Conservation (phyloP, 257 asterid species). For the Solanum bulbocastanum region DNA sequence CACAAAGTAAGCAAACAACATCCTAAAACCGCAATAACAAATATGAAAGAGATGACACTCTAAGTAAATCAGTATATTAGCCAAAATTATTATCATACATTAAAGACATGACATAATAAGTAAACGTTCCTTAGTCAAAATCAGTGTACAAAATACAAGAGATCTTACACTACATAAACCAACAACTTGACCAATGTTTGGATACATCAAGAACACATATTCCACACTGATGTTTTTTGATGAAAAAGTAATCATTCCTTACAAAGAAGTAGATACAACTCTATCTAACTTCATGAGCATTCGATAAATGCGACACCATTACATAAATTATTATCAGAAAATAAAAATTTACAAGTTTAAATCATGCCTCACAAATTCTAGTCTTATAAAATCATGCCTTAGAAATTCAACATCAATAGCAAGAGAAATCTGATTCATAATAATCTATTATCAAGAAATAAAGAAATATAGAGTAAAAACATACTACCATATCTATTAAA, state of each 20-base stretch:
- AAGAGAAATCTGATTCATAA: too few species aligned
- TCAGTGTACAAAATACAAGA: too few species aligned
- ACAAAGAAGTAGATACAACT: too few species aligned
- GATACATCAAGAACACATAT: not conserved
- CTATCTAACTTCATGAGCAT: not conserved
- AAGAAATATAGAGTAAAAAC: not conserved
- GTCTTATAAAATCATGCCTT: not conserved
- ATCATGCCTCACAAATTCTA: not conserved
- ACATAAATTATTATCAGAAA: not conserved
- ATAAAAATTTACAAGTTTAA: not conserved
- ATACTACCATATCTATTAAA: too few species aligned
- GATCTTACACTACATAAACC: too few species aligned
- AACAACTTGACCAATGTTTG: not conserved
- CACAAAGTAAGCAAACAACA: not conserved
- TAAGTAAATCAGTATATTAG: not conserved
- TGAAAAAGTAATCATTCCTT: not conserved
- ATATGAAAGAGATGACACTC: not conserved
- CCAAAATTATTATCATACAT: not conserved
- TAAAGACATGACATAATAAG: not conserved
- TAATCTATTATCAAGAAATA: not conserved
- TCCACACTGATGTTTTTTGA: not conserved
- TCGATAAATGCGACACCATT: not conserved
- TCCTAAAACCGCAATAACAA: not conserved
- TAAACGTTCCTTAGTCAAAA: too few species aligned
- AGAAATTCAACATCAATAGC: too few species aligned